Conservation (phyloP, 768 basidiomycete species). For the Boletus huronensis region DNA sequence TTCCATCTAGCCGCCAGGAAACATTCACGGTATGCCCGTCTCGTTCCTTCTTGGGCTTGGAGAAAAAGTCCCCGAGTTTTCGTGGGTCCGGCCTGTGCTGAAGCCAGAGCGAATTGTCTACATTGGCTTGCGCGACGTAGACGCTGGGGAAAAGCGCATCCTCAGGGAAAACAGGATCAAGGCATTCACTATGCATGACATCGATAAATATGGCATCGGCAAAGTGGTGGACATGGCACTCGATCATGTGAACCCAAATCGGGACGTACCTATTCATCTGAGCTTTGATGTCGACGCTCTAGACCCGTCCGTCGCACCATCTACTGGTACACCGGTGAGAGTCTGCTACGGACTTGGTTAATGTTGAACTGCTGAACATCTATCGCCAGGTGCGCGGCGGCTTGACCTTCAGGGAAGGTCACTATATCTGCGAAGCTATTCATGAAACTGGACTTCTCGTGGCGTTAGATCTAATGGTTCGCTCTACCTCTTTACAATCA, state of each 20-base stretch:
- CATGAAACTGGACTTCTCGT: conserved; percentile 91
- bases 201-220: conserved; percentile 87
- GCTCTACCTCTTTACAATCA: conserved; percentile 19
- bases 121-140: conserved; percentile 94
- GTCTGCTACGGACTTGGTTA: neutral
- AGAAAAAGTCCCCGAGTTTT: conserved; percentile 40
- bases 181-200: conserved; percentile 89
- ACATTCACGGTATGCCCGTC: conserved; percentile 97
- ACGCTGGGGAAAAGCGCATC: conserved; percentile 83
- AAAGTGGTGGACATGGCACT: conserved; percentile 95
- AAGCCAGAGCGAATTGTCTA: conserved; percentile 83
- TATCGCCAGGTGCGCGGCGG: conserved; percentile 78
- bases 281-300: conserved; percentile 96
- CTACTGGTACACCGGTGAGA: conserved; percentile 85
- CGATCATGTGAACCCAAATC: conserved; percentile 85
- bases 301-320: conserved; percentile 94
- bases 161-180: conserved; percentile 78
- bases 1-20: conserved; percentile 47
- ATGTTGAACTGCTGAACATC: neutral
- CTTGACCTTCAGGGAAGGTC: conserved; percentile 95
- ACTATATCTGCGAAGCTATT: conserved; percentile 93
- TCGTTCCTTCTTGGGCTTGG: conserved; percentile 76
- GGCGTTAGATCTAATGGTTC: conserved; percentile 89
- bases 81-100: conserved; percentile 63
- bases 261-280: conserved; percentile 85